These are phyloP conservation scores for Erodium maritimum DNA, from an alignment of 345 rosid species.

Conservation along the genomic window DNA sequence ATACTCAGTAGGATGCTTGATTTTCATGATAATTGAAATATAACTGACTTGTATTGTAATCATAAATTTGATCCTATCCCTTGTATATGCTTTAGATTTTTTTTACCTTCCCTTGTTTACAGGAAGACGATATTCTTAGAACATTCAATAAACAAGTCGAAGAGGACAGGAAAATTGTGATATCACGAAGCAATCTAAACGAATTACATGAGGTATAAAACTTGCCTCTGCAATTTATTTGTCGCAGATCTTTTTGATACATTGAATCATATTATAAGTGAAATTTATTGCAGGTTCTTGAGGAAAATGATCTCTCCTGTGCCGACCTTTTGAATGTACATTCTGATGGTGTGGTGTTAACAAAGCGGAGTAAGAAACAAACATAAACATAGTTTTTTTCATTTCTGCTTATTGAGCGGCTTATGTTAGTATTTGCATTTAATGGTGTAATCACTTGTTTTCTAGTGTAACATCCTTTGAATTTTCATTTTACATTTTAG, in stretches of 20 bases:
- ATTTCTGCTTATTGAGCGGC: background rate
- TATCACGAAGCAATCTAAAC: slow-evolving; percentile 68
- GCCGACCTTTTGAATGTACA: slow-evolving; percentile 56
- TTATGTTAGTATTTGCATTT: background rate
- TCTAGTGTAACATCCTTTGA: too few species aligned
- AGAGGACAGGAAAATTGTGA: slow-evolving; percentile 77
- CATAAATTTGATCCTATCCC: too few species aligned
- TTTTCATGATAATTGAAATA: background rate
- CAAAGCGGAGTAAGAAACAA: slow-evolving; percentile 62
- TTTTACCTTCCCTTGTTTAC: slow-evolving; percentile 9
- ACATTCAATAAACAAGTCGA: slow-evolving; percentile 81
- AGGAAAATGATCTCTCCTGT: slow-evolving; percentile 80
- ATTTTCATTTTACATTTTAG: too few species aligned
- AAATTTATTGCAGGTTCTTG: slow-evolving; percentile 54
- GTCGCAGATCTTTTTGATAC: slow-evolving; percentile 2
- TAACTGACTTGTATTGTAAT: background rate
- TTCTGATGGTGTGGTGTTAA: slow-evolving; percentile 73
- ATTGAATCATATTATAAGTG: slow-evolving; percentile 7
- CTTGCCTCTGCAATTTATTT: background rate
- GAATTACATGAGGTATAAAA: slow-evolving; percentile 69
- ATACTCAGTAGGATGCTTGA: background rate
- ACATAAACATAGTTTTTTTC: background rate
- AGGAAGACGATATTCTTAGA: slow-evolving; percentile 71
- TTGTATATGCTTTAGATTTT: too few species aligned
- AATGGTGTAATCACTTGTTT: too few species aligned